Evolutionary conservation across 495 filamentous ascomycete genomes (phyloP), one percentile per base, ranked within the genome.

Genomic region (Aspergillus leporis): DNA sequence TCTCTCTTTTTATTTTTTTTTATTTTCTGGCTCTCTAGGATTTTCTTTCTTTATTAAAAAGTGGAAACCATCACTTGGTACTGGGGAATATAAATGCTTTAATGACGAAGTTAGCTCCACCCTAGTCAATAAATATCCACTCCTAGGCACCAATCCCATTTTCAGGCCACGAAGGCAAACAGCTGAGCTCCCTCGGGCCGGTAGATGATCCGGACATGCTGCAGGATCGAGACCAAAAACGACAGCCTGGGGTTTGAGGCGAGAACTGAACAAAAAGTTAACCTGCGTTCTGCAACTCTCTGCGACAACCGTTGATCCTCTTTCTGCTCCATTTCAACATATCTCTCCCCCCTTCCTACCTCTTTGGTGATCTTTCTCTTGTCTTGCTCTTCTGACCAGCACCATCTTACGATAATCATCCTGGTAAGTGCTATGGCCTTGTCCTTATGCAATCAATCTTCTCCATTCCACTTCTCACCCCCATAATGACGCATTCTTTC

Each of bases 401-500:
- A 3, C 25, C 25, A 3, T 50, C 30, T 40, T 36, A 19, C 14
- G 22, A 48, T 25, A 56, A 53, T 47, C 18, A 47, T 23, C 43
- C 12, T 10, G 60, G 64, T 62, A 53, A 62, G 51, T 60, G 48
- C 61, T 18, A 46, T 63, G 56, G 49, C 55, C 43, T 58, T 19
- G 47, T 38, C 19, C 8, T 59, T 2, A 14, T 41, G 38, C 38
- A 41, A n/a, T 41, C 38, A 41, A 41, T 6, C 31, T 51, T 54
- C 51, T 48, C 59, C 53, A 56, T 56, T 47, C 53, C 21, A 31
- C n/a, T 31, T 38, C 34, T 30, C 45, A 41, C 45, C 54, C 67
- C 67, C 67, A 71, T 71, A 66, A 77, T 77, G 74, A 77, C 74
- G 74, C 74, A 77, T 77, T 60, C 58, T 62, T 63, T 51, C 60